These are phyloP conservation scores for Solanum chmielewskii DNA, from an alignment of 257 asterid species.

Conservation along the genomic window DNA sequence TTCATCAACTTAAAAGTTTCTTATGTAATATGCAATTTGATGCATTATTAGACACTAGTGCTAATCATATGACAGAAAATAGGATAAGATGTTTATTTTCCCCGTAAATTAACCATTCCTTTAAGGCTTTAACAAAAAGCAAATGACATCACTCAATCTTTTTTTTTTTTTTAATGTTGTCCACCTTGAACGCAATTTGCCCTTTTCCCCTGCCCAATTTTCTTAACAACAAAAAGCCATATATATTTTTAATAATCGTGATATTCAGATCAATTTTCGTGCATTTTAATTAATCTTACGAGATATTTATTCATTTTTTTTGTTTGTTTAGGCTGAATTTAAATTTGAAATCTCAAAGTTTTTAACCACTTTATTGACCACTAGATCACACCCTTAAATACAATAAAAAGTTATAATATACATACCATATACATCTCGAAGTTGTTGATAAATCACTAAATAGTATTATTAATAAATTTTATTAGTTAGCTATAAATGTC, in stretches of 20 bases:
- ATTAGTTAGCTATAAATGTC: background rate
- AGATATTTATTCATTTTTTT: no score
- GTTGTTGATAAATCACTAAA: background rate
- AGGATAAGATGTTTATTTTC: background rate
- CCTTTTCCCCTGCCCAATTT: background rate
- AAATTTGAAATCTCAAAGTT: rapidly evolving
- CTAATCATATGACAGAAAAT: background rate
- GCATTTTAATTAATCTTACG: no score
- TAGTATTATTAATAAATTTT: background rate
- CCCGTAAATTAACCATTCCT: background rate
- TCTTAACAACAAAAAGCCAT: background rate
- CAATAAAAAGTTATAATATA: background rate
- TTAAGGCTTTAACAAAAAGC: background rate
- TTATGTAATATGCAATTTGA: background rate
- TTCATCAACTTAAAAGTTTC: background rate
- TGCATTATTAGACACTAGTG: background rate
- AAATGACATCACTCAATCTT: background rate
- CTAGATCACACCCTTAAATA: background rate
- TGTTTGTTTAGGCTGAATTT: no score
- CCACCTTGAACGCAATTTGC: background rate
- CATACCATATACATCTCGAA: no score
- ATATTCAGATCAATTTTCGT: no score
- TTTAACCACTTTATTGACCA: background rate
- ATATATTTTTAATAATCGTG: background rate
- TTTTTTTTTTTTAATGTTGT: background rate